phyloP scores from a whole-genome alignment of 495 filamentous ascomycete species.

The Pseudomonodictys pantanalensis region DNA sequence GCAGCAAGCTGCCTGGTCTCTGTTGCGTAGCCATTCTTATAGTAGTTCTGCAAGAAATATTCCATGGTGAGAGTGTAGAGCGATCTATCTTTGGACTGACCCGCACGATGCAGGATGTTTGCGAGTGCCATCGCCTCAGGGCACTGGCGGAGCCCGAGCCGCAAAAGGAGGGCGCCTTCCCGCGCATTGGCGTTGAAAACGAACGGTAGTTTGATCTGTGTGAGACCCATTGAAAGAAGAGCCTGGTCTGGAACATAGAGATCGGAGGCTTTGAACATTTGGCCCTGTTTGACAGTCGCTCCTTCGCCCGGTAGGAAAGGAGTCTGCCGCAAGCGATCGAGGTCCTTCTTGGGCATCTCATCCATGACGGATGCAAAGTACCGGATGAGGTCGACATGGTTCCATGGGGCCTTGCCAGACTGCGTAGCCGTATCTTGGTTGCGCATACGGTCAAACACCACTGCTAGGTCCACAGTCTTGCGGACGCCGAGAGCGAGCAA shows the following conservation, averaged over 20 bases:
- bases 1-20: slow-evolving; percentile 54
- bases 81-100: slow-evolving; percentile 50
- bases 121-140: slow-evolving; percentile 71
- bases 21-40: slow-evolving; percentile 66
- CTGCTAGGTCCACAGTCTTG: slow-evolving; percentile 84
- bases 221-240: slow-evolving; percentile 66
- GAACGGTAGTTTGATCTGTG: slow-evolving; percentile 71
- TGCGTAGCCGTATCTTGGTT: slow-evolving; percentile 46
- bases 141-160: slow-evolving; percentile 37
- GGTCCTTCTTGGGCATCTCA: slow-evolving; percentile 83
- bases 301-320: slow-evolving; percentile 77
- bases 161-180: slow-evolving; percentile 25
- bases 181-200: slow-evolving; percentile 10
- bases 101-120: slow-evolving; percentile 65
- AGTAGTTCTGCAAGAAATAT: slow-evolving; percentile 80
- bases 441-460: slow-evolving; percentile 86
- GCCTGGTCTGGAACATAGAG: slow-evolving; percentile 78
- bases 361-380: slow-evolving; percentile 86
- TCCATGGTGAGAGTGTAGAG: slow-evolving; percentile 65
- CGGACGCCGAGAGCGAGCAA: slow-evolving; percentile 76
- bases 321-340: slow-evolving; percentile 71
- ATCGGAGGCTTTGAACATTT: slow-evolving; percentile 75
- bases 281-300: slow-evolving; percentile 37
- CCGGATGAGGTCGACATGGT: slow-evolving; percentile 88
- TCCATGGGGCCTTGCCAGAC: slow-evolving; percentile 58